These are phyloP conservation scores for Paramarasmius palmivorus DNA, from an alignment of 1,284 basidiomycete genomes.

Conservation along the genomic window DNA sequence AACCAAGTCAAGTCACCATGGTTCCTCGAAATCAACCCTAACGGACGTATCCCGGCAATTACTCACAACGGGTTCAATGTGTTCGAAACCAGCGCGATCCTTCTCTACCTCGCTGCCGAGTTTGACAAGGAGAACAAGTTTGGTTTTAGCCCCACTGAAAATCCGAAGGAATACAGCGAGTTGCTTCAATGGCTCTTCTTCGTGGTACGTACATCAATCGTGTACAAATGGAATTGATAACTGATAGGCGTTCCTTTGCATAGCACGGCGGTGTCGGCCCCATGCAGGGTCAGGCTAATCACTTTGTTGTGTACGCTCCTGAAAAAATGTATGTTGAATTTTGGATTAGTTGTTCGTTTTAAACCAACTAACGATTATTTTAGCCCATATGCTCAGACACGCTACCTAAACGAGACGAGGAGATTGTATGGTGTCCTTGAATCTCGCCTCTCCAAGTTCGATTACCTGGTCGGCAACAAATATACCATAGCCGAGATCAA, in stretches of 20 bases:
- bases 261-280: not conserved
- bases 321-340: not conserved
- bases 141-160: conserved; percentile 41
- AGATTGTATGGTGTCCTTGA: conserved; percentile 2
- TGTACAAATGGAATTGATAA: not conserved
- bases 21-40: conserved; percentile 43
- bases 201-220: not conserved
- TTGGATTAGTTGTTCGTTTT: not conserved
- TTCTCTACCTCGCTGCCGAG: conserved; percentile 57
- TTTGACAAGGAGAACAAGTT: conserved; percentile 55
- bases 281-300: conserved; percentile 4
- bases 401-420: conserved; percentile 4
- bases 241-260: not conserved
- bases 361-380: not conserved
- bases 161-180: conserved; percentile 48
- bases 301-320: not conserved
- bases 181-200: conserved; percentile 2
- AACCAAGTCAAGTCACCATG: conserved; percentile 16
- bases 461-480: not conserved
- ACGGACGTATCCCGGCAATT: conserved; percentile 62
- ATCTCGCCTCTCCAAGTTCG: not conserved
- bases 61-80: conserved; percentile 48
- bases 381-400: conserved; percentile 1
- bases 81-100: conserved; percentile 61
- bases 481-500: conserved; percentile 3